Base-by-base conservation (phyloP, 1,139 yeast species). In the Taiozyma sp. region DNA sequence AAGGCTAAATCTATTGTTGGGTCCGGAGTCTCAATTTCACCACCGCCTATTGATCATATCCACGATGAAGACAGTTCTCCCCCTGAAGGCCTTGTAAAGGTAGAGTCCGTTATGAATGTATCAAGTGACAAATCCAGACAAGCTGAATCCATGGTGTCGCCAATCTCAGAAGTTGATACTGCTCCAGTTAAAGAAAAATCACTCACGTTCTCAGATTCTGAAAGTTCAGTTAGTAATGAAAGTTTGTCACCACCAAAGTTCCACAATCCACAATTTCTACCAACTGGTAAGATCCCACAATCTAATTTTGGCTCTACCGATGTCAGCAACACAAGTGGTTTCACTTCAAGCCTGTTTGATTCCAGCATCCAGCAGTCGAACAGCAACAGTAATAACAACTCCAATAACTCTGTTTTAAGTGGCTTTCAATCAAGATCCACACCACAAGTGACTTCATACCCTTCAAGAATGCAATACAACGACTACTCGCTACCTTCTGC, bases 231-330 rank as follows among this genome's bases (percentile, higher is more conserved):
- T 4, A 57, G 61, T 45, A 59, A 53, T 44, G 65, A 61, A 43
- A 58, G 63, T 39, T 43, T 61, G 7, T 57, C 65, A 4, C 64
- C 63, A 7, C 65, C 65, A 45, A 58, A 56, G 43, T 42, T 61
- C 3, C 59, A 58, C 45, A 58, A 59, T 38, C 57, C 63, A 16
- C 63, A 61, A 44, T 47, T 57, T 0, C 46, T 60, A 13, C 64
- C 63, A 10, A 56, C 60, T 4, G 61, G 57, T 4, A 57, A 60
- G 44, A 16, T 47, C 39, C 8, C 22, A 4, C 48, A 41, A 6
- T 10, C 48, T 10, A 43, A 27, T 24, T 34, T 43, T 19, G 38
- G 24, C 13, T 16, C 43, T 14, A 29, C 32, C 43, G 44, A 16
- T 45, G 41, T 4, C 44, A 27, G n/a, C 29, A 43, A 32, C 51